Conservation (phyloP, 108 stramenopile genomes). For the Nannochloropsis gaditana region DNA sequence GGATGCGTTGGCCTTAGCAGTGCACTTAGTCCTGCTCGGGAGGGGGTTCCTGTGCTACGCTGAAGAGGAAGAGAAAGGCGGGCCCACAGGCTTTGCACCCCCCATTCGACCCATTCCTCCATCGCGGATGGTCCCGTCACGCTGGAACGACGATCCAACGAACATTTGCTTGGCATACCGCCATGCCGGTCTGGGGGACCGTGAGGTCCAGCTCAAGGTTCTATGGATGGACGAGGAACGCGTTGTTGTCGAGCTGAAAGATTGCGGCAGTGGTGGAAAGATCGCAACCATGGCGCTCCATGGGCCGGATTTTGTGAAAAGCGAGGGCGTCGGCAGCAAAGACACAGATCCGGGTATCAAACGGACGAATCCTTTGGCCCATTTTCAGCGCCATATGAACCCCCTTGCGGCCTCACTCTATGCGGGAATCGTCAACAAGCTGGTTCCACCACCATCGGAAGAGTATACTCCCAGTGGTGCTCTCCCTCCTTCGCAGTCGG, state of each 20-base stretch:
- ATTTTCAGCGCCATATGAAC: background rate
- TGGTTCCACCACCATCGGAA: background rate
- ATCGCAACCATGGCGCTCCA: background rate
- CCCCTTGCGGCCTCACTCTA: background rate
- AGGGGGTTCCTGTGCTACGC: background rate
- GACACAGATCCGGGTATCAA: background rate
- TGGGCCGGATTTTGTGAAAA: background rate
- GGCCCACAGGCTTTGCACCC: background rate
- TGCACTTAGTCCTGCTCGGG: background rate
- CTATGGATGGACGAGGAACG: constrained; percentile 13
- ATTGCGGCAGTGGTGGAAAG: background rate
- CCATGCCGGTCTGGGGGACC: background rate
- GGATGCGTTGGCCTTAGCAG: background rate
- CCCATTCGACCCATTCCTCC: background rate
- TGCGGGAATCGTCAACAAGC: background rate
- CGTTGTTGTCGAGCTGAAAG: background rate
- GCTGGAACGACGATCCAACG: constrained; percentile 1
- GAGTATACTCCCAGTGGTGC: background rate
- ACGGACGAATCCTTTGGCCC: background rate
- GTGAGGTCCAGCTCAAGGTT: constrained; percentile 1
- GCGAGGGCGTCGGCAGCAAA: background rate
- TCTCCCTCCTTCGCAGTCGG: background rate
- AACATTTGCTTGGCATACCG: background rate
- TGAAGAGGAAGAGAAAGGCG: constrained; percentile 1
- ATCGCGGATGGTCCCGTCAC: background rate